Conservation (phyloP, 805 yeast species). For the Phaffomyces thermotolerans region DNA sequence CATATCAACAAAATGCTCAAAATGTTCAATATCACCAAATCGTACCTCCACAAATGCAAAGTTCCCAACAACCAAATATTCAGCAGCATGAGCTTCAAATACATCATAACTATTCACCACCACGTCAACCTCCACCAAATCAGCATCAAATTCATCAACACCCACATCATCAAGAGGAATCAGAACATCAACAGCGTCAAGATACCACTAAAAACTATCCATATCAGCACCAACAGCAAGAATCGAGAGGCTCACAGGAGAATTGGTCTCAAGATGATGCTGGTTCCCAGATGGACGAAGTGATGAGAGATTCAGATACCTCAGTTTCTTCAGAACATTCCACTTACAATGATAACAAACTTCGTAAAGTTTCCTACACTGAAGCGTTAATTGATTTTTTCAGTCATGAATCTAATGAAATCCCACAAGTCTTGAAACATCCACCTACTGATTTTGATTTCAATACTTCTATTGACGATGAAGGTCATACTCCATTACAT, state of each 20-base stretch:
- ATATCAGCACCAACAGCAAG: constrained; percentile 19
- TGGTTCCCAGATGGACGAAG: constrained; percentile 24
- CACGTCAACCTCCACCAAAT: background rate
- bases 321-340: constrained; percentile 35
- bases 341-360: constrained; percentile 8
- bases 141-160: constrained; percentile 8
- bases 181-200: background rate
- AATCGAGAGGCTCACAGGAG: constrained; percentile 20
- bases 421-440: constrained; percentile 32
- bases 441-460: constrained; percentile 62
- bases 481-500: constrained; percentile 75
- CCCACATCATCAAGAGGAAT: constrained; percentile 23
- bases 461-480: constrained; percentile 65
- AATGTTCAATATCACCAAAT: constrained; percentile 12
- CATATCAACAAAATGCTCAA: constrained; percentile 4
- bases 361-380: constrained; percentile 30
- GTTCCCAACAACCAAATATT: constrained; percentile 18
- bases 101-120: background rate
- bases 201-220: background rate
- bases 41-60: constrained; percentile 15
- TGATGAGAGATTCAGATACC: constrained; percentile 31
- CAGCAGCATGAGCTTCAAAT: constrained; percentile 21
- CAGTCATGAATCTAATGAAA: constrained; percentile 29
- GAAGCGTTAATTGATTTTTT: constrained; percentile 43
- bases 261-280: constrained; percentile 29